Base-by-base conservation (phyloP, 2,329 filamentous ascomycete genomes). In the Fusarium albosuccineum region DNA sequence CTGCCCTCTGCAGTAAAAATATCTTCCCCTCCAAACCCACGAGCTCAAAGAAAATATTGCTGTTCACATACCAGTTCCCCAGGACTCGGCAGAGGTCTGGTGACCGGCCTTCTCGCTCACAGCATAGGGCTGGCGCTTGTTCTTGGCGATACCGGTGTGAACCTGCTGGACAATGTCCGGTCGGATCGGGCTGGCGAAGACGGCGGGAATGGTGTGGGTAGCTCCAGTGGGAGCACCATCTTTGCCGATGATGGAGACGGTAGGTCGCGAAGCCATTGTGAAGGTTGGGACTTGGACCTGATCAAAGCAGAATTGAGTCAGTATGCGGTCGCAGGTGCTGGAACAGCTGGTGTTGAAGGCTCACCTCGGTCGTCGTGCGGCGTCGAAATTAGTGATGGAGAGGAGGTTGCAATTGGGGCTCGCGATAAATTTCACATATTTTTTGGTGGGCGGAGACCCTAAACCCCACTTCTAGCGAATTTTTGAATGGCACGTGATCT, bases 31-130 rank as follows among this genome's bases (percentile, higher is more conserved):
- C 50, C 37, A 51, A 22, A 26, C 33, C 49, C 60, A 57, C 34
- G 51, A 60, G 48, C 36, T 22, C 22, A 6, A 41, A 55, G 54
- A 57, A 50, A 57, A 70, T 60, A 54, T 55, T 60, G 16, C 45
- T 36, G 30, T 66, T 64, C 75, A 91, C 92, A 85, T 83, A 97
- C 93, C 95, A 87, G 95, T 98, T 91, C 95, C 95, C 96, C 96
- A 99, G 76, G 97, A 99, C 90, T 99, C 96, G 82, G 96, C 96
- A 85, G 93, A 97, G 82, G 96, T 99, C 89, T 99, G 96, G 88
- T 99, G 96, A 88, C 96, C 96, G 82, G 96, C 96, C 92, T 99
- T 99, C 92, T 98, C 95, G 91, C 94, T 97, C 89, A 99, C 96
- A 80, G 96, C 90, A 85, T 99, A 99, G 77, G 96, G 94, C 80